These are phyloP conservation scores for Pythium guiyangense DNA, from an alignment of 352 stramenopile genomes.

Conservation along the genomic window DNA sequence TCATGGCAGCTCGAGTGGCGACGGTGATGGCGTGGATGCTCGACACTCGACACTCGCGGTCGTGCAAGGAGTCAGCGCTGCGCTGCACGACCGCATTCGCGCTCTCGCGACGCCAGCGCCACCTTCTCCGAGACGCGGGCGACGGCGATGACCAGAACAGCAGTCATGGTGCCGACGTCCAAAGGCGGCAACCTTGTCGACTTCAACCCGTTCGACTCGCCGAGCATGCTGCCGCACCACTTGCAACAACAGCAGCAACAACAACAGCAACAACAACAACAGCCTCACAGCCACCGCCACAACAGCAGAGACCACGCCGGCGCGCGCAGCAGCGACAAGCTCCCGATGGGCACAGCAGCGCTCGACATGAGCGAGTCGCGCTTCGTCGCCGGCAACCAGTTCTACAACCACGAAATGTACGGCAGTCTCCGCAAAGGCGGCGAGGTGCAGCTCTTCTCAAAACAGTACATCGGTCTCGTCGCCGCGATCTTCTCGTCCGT, in stretches of 20 bases:
- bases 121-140: not conserved
- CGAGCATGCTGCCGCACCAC: not conserved
- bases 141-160: not conserved
- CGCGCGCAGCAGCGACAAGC: constrained; percentile 3
- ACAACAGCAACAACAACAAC: no score
- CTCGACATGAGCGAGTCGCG: constrained; percentile 8
- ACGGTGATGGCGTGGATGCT: no score
- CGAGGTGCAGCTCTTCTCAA: constrained; percentile 32
- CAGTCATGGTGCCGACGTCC: not conserved
- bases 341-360: not conserved
- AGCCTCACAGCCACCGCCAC: not conserved
- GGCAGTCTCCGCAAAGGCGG: constrained; percentile 39
- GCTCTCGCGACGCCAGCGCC: no score
- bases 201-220: constrained; percentile 6
- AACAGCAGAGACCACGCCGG: not conserved
- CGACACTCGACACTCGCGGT: no score
- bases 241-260: no score
- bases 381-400: constrained; percentile 17
- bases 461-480: constrained; percentile 27
- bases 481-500: constrained; percentile 38
- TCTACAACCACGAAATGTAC: constrained; percentile 51
- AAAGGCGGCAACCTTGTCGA: constrained; percentile 3
- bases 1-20: no score
- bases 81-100: no score
- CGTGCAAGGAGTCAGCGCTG: no score